Base-by-base conservation (phyloP, 495 filamentous ascomycete genomes). In the Aspergillus leporis region DNA sequence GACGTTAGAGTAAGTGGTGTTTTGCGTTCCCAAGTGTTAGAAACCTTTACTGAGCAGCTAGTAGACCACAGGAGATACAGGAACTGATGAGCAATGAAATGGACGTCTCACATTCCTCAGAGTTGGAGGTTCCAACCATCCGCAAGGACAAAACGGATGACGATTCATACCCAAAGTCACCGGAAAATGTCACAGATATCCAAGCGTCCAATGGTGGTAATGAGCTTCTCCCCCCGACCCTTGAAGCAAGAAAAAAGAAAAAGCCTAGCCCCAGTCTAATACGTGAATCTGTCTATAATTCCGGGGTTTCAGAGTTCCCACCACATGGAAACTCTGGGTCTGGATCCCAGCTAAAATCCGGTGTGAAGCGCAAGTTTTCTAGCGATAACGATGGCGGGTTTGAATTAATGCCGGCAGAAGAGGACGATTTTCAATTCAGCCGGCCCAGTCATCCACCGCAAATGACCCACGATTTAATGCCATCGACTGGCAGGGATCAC, bases 1-100 rank as follows among this genome's bases (percentile, higher is more conserved):
- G 56, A 93, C 90, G 3, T 73, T 94, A 59, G 89, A 87, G 90
- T 95, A 79, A 63, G 85, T 69, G 16, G 34, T 4, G 23, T 14
- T n/a, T 46, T 12, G 10, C 55, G 28, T 14, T 14, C 6, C 43
- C 4, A 32, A 21, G 10, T 40, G 10, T 9, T 41, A 45, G 19
- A 1, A 23, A n/a, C 3, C 51, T 59, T 61, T 63, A 48, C 72
- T 69, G 48, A 69, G 8, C n/a, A 10, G 19, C 36, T 30, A 14
- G 28, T 41, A 83, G 81, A 58, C 58, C 70, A 6, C 69, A 80
- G 43, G 76, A 81, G 55, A 23, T 81, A 13, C 66, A 77, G 34
- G 68, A 60, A 7, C 60, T 88, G 21, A 69, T 80, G 25, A 74
- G 78, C 16, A 73, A 79, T n/a, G 74, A 76, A 9, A 77, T 70